Evolutionary conservation across 2,329 filamentous ascomycete species (phyloP).

Genomic region (Verticillium tricorpus): DNA sequence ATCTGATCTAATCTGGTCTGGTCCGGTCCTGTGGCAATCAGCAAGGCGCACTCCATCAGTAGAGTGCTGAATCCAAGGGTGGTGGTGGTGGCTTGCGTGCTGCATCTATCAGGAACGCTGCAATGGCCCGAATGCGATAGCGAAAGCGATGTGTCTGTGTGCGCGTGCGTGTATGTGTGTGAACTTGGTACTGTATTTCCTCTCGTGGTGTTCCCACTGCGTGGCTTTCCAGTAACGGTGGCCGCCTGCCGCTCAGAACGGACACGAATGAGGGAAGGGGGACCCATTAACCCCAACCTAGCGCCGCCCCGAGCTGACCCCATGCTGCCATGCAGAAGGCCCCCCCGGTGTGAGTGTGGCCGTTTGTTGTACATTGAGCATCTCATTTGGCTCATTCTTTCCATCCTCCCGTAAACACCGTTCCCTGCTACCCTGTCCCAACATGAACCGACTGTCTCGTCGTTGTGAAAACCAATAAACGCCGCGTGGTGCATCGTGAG

Average conservation of each 20-base stretch:
- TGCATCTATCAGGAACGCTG: no score
- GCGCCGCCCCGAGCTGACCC: not conserved
- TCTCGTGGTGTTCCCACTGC: not conserved
- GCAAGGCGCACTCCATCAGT: not conserved
- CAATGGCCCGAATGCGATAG: not conserved
- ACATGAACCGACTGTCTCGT: not conserved
- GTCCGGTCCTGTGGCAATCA: not conserved
- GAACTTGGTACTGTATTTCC: not conserved
- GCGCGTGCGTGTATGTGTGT: not conserved
- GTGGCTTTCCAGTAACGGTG: not conserved
- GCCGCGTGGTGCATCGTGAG: slow-evolving; percentile 2
- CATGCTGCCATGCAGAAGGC: not conserved
- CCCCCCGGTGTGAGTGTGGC: not conserved
- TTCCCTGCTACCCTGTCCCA: not conserved
- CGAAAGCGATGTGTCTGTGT: not conserved
- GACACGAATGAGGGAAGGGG: not conserved
- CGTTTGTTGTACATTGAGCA: not conserved
- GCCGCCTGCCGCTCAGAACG: not conserved
- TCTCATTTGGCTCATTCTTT: not conserved
- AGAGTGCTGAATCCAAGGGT: no score
- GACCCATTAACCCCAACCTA: not conserved
- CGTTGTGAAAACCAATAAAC: not conserved
- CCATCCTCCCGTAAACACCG: not conserved
- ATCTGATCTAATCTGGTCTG: not conserved
- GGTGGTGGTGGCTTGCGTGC: no score